Percentiles rank a stretch among this genome's conserved stretches.
Evolutionary conservation across 176 grass and related monocot genomes (phyloP).

Genomic region (Elymus sibiricus): DNA sequence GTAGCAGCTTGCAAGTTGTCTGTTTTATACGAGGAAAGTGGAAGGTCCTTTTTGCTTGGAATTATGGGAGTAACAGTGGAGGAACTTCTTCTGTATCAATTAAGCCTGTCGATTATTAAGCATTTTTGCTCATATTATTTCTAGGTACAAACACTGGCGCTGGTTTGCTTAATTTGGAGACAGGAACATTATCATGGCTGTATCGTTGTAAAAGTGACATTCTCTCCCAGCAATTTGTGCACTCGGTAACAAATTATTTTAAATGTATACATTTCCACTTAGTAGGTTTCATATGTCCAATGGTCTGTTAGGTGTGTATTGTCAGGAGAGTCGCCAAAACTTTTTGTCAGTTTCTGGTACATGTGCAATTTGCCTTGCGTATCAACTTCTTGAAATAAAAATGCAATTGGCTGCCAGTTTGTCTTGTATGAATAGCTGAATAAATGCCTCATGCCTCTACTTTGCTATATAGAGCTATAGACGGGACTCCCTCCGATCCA

Average conservation of each 20-base stretch:
- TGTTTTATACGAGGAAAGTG: not conserved
- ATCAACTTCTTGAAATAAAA: conserved; percentile 9
- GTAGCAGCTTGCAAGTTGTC: not conserved
- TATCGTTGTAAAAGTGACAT: conserved; percentile 55
- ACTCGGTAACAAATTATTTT: conserved; percentile 41
- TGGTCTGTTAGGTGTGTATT: not conserved
- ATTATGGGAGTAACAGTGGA: not conserved
- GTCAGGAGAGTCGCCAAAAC: not conserved
- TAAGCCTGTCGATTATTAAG: not conserved
- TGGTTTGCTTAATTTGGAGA: conserved; percentile 58
- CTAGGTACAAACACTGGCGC: conserved; percentile 48
- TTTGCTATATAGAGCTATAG: not conserved
- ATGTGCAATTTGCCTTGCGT: not conserved
- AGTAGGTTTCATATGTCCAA: not conserved
- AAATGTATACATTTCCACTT: not conserved
- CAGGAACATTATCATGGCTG: conserved; percentile 38
- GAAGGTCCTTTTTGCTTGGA: conserved; percentile 1
- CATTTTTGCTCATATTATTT: conserved; percentile 27
- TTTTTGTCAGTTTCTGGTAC: not conserved
- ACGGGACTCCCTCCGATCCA: too few species aligned
- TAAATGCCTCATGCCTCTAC: not conserved
- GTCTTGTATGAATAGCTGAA: not conserved
- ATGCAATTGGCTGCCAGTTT: not conserved
- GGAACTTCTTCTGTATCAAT: not conserved
- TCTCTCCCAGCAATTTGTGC: conserved; percentile 54